phyloP scores from a whole-genome alignment of 1,139 yeast genomes.

The Geotrichum histeridarum region DNA sequence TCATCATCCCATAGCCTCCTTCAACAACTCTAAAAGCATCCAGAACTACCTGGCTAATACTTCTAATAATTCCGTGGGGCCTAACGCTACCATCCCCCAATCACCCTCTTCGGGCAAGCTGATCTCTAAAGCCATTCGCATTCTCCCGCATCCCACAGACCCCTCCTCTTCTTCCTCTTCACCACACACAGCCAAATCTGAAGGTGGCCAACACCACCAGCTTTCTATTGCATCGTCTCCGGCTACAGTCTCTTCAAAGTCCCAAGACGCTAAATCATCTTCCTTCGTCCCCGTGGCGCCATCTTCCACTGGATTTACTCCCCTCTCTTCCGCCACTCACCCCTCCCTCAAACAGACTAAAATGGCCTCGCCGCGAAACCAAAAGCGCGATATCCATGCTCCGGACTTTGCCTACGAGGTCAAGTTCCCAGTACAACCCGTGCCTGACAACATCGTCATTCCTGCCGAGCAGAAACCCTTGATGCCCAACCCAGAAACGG shows the following conservation, averaged over 20 bases:
- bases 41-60: not conserved
- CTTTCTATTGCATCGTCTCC: constrained; percentile 3
- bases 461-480: constrained; percentile 35
- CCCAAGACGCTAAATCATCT: not conserved
- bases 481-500: constrained; percentile 33
- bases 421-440: constrained; percentile 29
- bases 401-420: constrained; percentile 24
- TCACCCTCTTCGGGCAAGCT: constrained; percentile 3
- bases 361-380: constrained; percentile 1
- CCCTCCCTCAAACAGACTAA: not conserved
- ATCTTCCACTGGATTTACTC: constrained; percentile 1
- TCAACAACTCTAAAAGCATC: not conserved
- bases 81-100: not conserved
- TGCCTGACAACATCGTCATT: constrained; percentile 26
- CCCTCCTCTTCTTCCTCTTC: not conserved
- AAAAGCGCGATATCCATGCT: constrained; percentile 15
- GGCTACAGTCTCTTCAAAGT: not conserved
- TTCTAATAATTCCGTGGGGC: not conserved
- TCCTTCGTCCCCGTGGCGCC: not conserved
- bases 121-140: constrained; percentile 3
- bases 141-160: constrained; percentile 4
- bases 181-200: not conserved
- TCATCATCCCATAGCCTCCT: not conserved
- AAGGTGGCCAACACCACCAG: not conserved
- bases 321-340: not conserved